Evolutionary conservation across 805 yeast genomes (phyloP), one percentile per base, ranked within the genome.

Genomic region (Limtongozyma cylindracea): DNA sequence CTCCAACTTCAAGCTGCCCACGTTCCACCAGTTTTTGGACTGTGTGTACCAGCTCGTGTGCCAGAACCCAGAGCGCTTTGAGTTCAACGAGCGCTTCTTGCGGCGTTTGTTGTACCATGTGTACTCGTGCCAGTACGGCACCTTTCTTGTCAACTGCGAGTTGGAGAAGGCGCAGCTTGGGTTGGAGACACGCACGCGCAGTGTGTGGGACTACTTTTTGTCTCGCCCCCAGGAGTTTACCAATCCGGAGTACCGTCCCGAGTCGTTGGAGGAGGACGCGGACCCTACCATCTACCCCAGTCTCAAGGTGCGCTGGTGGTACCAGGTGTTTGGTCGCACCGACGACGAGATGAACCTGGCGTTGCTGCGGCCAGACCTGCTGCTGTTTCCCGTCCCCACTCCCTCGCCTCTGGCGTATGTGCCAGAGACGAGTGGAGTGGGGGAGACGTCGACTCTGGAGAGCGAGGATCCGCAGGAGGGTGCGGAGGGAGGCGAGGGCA

Each of bases 51-150:
- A 88, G 38, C 38, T 84, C 11, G 41, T 59, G 23, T 42, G 64
- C 6, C 91, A 78, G 37, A 55, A 61, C 31, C 92, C 93, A 0
- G 34, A 47, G 1, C 45, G 51, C 20, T 88, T 88, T 41, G 93
- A 84, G 43, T 82, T 69, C 44, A 80, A 82, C 36, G 93, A 82
- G 39, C 47, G 94, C 23, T 78, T 88, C 33, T 41, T 88, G 29
- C 60, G 93, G 31, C 48, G 96, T 22, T 48, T 88, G 25, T 55
- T 78, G 11, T 88, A 88, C 38, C 96, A 88, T 40, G 47, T 73
- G 21, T 77, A 80, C 37, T 76, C 95, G 1, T 80, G 96, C 34
- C 96, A 88, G 41, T 88, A 80, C 43, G 96, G 96, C 3, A 67
- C 92, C 2, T 88, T 88, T 34, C 40, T 88, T 23, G 66, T 61